Percentiles rank a stretch among this genome's conserved stretches.
phyloP scores from a whole-genome alignment of 2,329 filamentous ascomycete species.

The Aspergillus sp. region DNA sequence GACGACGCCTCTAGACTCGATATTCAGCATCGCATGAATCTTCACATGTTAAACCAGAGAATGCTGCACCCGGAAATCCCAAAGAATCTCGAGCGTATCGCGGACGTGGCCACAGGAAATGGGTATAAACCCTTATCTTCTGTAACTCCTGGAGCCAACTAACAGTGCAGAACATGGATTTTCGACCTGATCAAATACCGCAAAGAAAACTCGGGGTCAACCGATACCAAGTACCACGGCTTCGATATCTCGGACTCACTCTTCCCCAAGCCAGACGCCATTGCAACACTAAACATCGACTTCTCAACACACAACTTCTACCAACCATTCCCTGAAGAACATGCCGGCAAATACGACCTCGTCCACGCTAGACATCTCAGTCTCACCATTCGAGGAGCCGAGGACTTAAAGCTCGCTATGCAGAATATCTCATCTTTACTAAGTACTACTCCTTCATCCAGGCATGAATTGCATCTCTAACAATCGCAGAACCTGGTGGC shows the following conservation, averaged over 20 bases:
- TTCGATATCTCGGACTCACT: slow-evolving; percentile 4
- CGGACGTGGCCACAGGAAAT: slow-evolving; percentile 10
- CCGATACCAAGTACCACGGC: background rate
- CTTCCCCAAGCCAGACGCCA: background rate
- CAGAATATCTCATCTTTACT: slow-evolving; percentile 9
- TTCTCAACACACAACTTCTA: slow-evolving; percentile 11
- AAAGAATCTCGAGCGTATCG: background rate
- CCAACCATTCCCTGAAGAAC: slow-evolving; percentile 8
- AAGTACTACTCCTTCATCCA: background rate
- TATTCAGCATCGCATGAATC: slow-evolving; percentile 6
- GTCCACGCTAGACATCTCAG: slow-evolving; percentile 3
- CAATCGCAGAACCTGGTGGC: slow-evolving; percentile 3
- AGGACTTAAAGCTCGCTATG: background rate
- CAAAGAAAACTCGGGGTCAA: background rate
- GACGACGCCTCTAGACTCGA: background rate
- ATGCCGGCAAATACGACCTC: slow-evolving; percentile 12
- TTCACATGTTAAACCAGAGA: slow-evolving; percentile 8
- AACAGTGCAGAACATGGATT: slow-evolving; percentile 1
- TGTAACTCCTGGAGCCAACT: background rate
- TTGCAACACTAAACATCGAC: background rate
- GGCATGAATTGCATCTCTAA: too few species aligned
- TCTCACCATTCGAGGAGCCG: background rate
- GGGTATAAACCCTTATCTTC: background rate
- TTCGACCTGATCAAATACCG: slow-evolving; percentile 5
- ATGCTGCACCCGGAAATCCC: slow-evolving; percentile 4